Evolutionary conservation across 1,284 basidiomycete species (phyloP), one percentile per base, ranked within the genome.

Genomic region (Marasmius oreades): DNA sequence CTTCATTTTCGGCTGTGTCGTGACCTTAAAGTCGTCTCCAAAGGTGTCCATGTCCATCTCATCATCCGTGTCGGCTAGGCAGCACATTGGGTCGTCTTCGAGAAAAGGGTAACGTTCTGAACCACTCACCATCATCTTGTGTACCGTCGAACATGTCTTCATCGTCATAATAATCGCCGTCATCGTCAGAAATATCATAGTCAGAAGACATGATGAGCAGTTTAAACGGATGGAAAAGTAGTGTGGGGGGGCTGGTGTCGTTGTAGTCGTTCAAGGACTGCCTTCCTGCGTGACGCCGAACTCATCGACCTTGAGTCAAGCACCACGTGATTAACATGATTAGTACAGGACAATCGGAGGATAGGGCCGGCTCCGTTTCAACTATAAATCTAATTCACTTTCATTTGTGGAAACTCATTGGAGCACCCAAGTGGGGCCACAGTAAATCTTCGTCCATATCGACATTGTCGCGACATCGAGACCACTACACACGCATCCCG

Each of bases 141-240:
- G 73, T 77, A 44, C 73, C 77, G 61, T 82, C 82, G 63, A 82
- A 72, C 80, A 88, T 84, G 57, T 86, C 85, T 55, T 88, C 86
- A 64, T 87, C 84, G 59, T 84, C 84, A 62, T 84, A 84, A 69
- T 85, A 84, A 47, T 83, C 81, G 36, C 68, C 73, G 56, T 87
- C 86, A 39, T 86, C 81, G 68, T 90, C 86, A 11, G 85, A 89
- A 66, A 80, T 81, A 39, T 88, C 87, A 62, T 87, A 86, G 70
- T 90, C 88, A 57, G 87, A 88, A 48, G 82, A 84, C 86, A 89
- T 89, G 60, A 48, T 60, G 45, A 50, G 6, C 12, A 33, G 34
- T 26, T 20, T n/a, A 24, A 28, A n/a, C 12, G 43, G 12, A 14
- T 10, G 22, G 20, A 46, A 36, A 42, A 8, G 5, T 20, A 42